Conservation (phyloP, 495 filamentous ascomycete genomes). For the Podospora bellae-mahoneyi region DNA sequence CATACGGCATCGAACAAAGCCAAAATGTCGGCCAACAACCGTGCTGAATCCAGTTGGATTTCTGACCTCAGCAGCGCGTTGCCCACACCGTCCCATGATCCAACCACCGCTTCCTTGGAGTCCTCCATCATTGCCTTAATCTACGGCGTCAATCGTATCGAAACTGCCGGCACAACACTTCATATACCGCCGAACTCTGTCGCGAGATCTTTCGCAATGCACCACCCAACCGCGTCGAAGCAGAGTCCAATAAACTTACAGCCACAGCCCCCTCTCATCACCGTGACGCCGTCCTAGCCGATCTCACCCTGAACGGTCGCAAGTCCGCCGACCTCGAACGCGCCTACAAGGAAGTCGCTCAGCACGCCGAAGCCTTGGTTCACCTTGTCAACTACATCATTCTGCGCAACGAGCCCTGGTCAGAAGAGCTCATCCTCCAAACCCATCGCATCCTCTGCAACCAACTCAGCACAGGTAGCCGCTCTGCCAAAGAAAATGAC, state of each 20-base stretch:
- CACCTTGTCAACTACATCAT: constrained; percentile 31
- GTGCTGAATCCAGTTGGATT: too few species aligned
- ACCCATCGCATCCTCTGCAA: constrained; percentile 32
- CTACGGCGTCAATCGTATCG: too few species aligned
- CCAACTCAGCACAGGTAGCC: constrained; percentile 6
- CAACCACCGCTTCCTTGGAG: too few species aligned
- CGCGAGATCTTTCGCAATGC: not conserved
- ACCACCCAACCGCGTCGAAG: not conserved
- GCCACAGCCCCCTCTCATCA: not conserved
- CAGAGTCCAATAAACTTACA: not conserved
- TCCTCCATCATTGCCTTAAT: too few species aligned
- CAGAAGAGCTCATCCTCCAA: constrained; percentile 34
- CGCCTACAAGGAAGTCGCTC: constrained; percentile 33
- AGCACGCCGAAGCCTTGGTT: constrained; percentile 35
- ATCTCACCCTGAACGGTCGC: not conserved
- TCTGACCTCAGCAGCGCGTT: too few species aligned
- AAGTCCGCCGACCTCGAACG: constrained; percentile 15
- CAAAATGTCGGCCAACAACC: too few species aligned
- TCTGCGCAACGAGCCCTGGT: constrained; percentile 19
- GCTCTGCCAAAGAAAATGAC: constrained; percentile 18
- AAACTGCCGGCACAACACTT: too few species aligned
- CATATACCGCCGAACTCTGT: not conserved
- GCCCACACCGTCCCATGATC: too few species aligned
- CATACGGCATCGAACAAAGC: too few species aligned
- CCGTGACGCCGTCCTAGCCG: not conserved